These are phyloP conservation scores for Tetrahymena elliotti DNA, from an alignment of 73 alveolate species.

Conservation along the genomic window DNA sequence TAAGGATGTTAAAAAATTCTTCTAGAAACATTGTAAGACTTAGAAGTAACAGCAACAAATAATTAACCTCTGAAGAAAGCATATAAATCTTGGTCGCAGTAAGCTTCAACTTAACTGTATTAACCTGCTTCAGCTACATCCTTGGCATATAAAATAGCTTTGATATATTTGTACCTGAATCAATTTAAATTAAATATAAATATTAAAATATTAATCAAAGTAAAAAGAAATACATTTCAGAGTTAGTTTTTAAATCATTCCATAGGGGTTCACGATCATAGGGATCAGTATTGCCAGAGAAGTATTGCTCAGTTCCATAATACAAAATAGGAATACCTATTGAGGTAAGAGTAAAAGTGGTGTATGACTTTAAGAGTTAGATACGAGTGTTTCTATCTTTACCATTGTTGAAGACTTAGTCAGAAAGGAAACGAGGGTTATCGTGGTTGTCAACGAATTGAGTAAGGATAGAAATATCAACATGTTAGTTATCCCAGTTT, in stretches of 20 bases:
- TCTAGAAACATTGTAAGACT: not conserved
- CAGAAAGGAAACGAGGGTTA: conserved; percentile 82
- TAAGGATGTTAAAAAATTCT: not conserved
- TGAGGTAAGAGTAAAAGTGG: conserved; percentile 64
- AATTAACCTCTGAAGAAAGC: not conserved
- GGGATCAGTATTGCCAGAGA: conserved; percentile 93
- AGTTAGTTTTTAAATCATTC: conserved; percentile 7
- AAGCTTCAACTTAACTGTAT: not conserved
- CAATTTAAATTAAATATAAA: not conserved
- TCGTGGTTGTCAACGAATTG: conserved; percentile 88
- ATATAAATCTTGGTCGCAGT: not conserved
- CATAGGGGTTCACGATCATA: conserved; percentile 81
- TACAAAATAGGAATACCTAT: conserved; percentile 92
- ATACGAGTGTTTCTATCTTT: conserved; percentile 9
- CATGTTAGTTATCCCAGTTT: not conserved
- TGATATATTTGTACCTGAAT: not conserved
- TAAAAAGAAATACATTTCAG: not conserved
- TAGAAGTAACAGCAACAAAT: not conserved
- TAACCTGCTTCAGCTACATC: not conserved
- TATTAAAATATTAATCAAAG: not conserved
- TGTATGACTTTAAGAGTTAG: conserved; percentile 59
- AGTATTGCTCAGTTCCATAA: conserved; percentile 93
- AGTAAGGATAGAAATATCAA: conserved; percentile 40
- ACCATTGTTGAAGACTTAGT: not conserved
- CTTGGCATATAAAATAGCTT: not conserved